These are phyloP conservation scores for Malus hybrid DNA, from an alignment of 331 rosid species.

Conservation along the genomic window DNA sequence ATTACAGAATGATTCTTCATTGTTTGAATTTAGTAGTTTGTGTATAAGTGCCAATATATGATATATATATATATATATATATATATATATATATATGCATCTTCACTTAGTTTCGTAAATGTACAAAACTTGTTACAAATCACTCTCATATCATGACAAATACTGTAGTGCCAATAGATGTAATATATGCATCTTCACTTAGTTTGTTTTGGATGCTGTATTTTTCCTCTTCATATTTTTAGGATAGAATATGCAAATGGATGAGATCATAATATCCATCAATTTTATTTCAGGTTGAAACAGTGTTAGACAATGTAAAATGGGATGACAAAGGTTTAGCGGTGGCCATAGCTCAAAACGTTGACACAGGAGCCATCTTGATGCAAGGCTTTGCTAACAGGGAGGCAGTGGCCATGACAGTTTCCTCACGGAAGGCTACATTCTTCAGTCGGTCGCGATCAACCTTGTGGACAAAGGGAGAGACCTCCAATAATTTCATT, in stretches of 20 bases:
- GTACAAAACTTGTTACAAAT: too few relatives aligned
- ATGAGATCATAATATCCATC: background rate
- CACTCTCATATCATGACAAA: background rate
- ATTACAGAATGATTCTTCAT: background rate
- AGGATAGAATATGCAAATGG: background rate
- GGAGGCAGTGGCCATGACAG: slow-evolving; percentile 54
- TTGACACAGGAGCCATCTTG: slow-evolving; percentile 85
- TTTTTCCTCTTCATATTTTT: background rate
- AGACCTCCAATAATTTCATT: slow-evolving; percentile 86
- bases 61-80: too few relatives aligned
- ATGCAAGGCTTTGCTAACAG: slow-evolving; percentile 93
- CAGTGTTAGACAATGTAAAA: slow-evolving; percentile 51
- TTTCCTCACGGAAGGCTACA: slow-evolving; percentile 64
- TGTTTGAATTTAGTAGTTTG: background rate
- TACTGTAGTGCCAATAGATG: background rate
- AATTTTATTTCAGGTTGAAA: slow-evolving; percentile 49
- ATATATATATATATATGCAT: too few relatives aligned
- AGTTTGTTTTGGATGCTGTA: background rate
- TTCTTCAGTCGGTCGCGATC: slow-evolving; percentile 87
- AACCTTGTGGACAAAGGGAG: slow-evolving; percentile 83
- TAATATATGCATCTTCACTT: background rate
- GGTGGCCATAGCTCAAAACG: slow-evolving; percentile 86
- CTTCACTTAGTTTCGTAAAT: too few relatives aligned
- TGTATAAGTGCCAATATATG: background rate
- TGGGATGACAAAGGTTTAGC: slow-evolving; percentile 88